phyloP scores from a whole-genome alignment of 805 yeast species.

The Candida stauntonica region DNA sequence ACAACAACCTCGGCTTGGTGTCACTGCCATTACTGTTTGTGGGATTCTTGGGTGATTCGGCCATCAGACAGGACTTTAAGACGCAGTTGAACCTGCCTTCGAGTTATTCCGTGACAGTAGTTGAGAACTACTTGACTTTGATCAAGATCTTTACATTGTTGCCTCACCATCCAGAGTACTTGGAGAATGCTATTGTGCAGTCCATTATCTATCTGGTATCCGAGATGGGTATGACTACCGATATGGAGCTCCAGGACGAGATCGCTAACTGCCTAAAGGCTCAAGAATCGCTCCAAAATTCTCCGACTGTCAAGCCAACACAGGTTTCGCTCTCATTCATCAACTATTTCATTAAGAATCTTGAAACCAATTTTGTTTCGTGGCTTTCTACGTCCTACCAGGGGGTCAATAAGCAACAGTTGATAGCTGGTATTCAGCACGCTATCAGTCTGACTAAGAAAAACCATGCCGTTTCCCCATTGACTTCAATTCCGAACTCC shows the following conservation, averaged over 20 bases:
- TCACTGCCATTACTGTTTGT: conserved; percentile 45
- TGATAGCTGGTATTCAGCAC: neutral
- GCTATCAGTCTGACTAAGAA: neutral
- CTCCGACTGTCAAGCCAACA: neutral
- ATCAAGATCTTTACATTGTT: conserved; percentile 35
- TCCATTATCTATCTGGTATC: conserved; percentile 19
- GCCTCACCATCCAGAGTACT: conserved; percentile 19
- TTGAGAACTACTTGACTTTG: conserved; percentile 44
- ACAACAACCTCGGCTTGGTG: conserved; percentile 49
- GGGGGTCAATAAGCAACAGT: conserved; percentile 2
- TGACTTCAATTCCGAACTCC: neutral
- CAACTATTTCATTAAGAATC: conserved; percentile 5
- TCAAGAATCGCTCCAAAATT: neutral
- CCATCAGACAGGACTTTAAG: conserved; percentile 2
- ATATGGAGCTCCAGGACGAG: conserved; percentile 1
- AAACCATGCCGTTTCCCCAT: neutral
- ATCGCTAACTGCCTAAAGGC: neutral
- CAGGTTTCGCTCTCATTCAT: conserved; percentile 5
- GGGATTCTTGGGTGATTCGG: conserved; percentile 12
- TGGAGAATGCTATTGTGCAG: conserved; percentile 19
- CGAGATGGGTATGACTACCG: conserved; percentile 12
- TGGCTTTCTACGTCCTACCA: conserved; percentile 5
- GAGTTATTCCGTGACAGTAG: conserved; percentile 16
- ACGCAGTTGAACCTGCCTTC: conserved; percentile 6
- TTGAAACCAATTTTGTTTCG: conserved; percentile 4